Evolutionary conservation across 78 protist species (phyloP), one percentile per base, ranked within the genome.

Genomic region (Trichosphaerium sp.): DNA sequence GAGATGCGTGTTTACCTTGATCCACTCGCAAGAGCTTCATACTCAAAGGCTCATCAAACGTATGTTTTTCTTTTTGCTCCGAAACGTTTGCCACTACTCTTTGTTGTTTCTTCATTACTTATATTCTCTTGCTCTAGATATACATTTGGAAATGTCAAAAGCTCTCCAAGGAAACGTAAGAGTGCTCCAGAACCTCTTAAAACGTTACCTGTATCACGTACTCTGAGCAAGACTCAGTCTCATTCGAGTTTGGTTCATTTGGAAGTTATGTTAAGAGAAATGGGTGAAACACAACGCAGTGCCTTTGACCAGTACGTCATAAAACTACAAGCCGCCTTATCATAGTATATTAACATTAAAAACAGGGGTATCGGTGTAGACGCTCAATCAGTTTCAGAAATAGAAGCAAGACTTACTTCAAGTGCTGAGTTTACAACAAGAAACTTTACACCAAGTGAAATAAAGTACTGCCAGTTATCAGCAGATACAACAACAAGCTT

Each of bases 361-460:
- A 44, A 44, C 51, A n/a, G 21, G 7, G 62, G 71, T 31, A 59
- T 66, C 25, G 69, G 62, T 34, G 14, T 59, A 8, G 74, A 52
- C 10, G 60, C 60, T 8, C 60, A 8, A 11, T 55, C 60, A 29
- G 29, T 8, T n/a, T 55, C 60, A 8, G 60, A 8, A 29, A 8
- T 8, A 11, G 60, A 15, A 11, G 60, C 14, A 8, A 55, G 60
- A n/a, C n/a, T n/a, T n/a, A n/a, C n/a, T n/a, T n/a, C n/a, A n/a
- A n/a, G n/a, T n/a, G n/a, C n/a, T n/a, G n/a, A n/a, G n/a, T n/a
- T n/a, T n/a, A n/a, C n/a, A n/a, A n/a, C n/a, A n/a, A n/a, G n/a
- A n/a, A 82, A 82, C 82, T 82, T 75, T 42, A 82, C 88, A 7
- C 37, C 11, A 3, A 52, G 28, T 28, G 88, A 82, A 61, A 1